Base-by-base conservation (phyloP, 2,329 filamentous ascomycete genomes). In the Claviceps spartinae region DNA sequence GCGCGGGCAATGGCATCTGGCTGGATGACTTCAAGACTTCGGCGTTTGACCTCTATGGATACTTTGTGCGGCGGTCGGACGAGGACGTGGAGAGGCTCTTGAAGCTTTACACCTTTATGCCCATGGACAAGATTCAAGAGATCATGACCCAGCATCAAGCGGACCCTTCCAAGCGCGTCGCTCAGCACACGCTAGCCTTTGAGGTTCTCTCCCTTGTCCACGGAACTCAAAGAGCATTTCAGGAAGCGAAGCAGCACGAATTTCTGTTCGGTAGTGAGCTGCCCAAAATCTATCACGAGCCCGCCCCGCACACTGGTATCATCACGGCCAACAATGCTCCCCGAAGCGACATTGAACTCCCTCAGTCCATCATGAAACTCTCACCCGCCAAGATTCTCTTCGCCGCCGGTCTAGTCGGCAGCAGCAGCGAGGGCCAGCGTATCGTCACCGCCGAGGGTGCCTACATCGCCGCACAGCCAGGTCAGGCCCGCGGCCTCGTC, bases 1-100 rank as follows among this genome's bases (percentile, higher is more conserved):
- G 84, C 56, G 86, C 88, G 2, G 91, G 90, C 26, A 97, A 97
- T 65, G 90, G 91, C 2, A 70, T 98, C 38, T 98, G 93, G 93
- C 77, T 98, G 3, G 88, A 96, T 65, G 75, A 76, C 50, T 82
- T 84, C 60, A 79, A 88, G 77, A 95, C 91, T 1, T 82, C 78
- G 34, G 72, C 82, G 0, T 96, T 91, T 62, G 88, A 97, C 53
- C 74, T 97, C 1, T 97, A 97, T 65, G 75, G 90, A 65, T 96
- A 91, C 72, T 93, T 97, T 60, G 75, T 96, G 57, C 81, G 88
- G 49, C 83, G 85, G 0, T 74, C 89, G 0, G 93, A 98, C 62
- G 78, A 78, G 9, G 85, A 94, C 51, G 81, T 97, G 4, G 86
- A 89, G 66, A 77, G 75, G 36, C 85, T 95, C 56, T 74, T 98